Evolutionary conservation across 108 stramenopile genomes (phyloP), one percentile per base, ranked within the genome.

Genomic region (Tribonema minus): DNA sequence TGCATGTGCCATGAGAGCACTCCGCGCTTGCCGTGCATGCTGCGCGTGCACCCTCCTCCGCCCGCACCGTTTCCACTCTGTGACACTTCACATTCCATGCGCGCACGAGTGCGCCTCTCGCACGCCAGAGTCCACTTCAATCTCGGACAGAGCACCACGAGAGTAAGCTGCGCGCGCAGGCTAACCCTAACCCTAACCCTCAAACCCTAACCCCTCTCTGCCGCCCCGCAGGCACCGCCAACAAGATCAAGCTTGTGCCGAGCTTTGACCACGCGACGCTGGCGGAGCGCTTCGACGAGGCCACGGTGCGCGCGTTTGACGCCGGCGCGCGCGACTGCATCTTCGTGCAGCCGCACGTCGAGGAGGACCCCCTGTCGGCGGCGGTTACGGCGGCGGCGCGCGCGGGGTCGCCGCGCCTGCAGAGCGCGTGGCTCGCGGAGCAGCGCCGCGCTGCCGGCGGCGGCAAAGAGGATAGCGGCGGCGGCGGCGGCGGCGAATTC

Each of bases 171-270:
- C n/a, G n/a, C n/a, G n/a, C n/a, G n/a, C n/a, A n/a, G n/a, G n/a
- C n/a, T n/a, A n/a, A n/a, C n/a, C n/a, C n/a, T n/a, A n/a, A n/a
- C n/a, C n/a, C n/a, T n/a, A n/a, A n/a, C n/a, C n/a, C n/a, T n/a
- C n/a, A n/a, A n/a, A n/a, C n/a, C n/a, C n/a, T n/a, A n/a, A n/a
- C n/a, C n/a, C n/a, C n/a, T n/a, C n/a, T n/a, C n/a, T n/a, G n/a
- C n/a, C n/a, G n/a, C n/a, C n/a, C n/a, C n/a, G 46, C 46, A 54
- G 76, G 76, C 40, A 78, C 76, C 26, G 76, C 76, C 4, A 46
- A 78, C 12, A 78, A 78, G 60, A 69, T 78, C 76, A 38, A 46
- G 28, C 64, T 78, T 37, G 66, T 78, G 15, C 28, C 70, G 23
- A 58, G 58, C 58, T 68, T 78, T 27, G 61, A 78, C 33, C 58